Base-by-base conservation (phyloP, 208 protist genomes). In the Acanthamoeba healyi region DNA sequence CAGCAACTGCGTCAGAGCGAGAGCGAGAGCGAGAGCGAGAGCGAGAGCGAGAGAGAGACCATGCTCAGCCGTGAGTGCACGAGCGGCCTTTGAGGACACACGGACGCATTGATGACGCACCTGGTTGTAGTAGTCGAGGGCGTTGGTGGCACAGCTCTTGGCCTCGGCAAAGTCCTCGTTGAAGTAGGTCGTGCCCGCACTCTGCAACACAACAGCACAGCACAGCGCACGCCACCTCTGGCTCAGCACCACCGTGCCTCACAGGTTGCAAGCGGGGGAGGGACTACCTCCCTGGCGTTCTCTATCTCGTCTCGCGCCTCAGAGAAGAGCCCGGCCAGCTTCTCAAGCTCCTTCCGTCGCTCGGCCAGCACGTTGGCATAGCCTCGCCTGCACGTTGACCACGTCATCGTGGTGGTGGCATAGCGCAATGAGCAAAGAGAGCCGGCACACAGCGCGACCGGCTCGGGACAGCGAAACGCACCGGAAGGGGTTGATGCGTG, bases 291-390 rank as follows among this genome's bases (percentile, higher is more conserved):
- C 0, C 70, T 32, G 9, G 70, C 70, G 70, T 38, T 79, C 70
- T 79, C 70, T 4, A 79, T 79, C 38, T 79, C 70, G 38, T 79
- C 70, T 6, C 70, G 70, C 2, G 70, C 70, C 70, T 79, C 70
- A 44, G 70, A 38, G 29, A 79, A 79, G 70, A 79, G 32, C 32
- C 7, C 5, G 10, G 70, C 70, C 36, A 79, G 70, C 70, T 79
- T 46, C 38, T 79, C 70, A 32, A 79, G 70, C 70, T 79, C 70
- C 70, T 79, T 79, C 70, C 70, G 12, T 46, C 70, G 70, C 36
- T 79, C 70, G 5, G 36, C 70, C 14, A 79, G 70, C 36, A 79
- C 38, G 70, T 79, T 79, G 15, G 70, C 70, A 26, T 79, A 79
- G 32, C 63, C n/a, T 9, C 63, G 63, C 63, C 63, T 58, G 17